Evolutionary conservation across 352 stramenopile species (phyloP).

Genomic region (Phytophthora agathidicida): DNA sequence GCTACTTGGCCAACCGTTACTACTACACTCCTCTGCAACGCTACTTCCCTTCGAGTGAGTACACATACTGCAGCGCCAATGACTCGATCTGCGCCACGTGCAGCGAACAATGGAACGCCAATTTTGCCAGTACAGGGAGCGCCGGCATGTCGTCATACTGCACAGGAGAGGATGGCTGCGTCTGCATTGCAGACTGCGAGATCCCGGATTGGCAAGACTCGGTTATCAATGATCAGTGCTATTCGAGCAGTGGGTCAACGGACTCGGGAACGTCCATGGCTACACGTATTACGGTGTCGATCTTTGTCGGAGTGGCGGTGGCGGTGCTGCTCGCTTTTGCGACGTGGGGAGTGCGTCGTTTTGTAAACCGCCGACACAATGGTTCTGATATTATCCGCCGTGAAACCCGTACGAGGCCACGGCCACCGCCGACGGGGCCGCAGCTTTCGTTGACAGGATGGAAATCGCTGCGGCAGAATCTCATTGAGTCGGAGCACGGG

Average conservation of each 20-base stretch:
- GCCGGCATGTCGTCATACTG: slow-evolving; percentile 33
- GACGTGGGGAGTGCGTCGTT: slow-evolving; percentile 29
- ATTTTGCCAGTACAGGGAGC: slow-evolving; percentile 32
- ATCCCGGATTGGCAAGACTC: slow-evolving; percentile 25
- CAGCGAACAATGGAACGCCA: slow-evolving; percentile 33
- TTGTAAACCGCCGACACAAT: slow-evolving; percentile 8
- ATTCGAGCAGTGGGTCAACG: slow-evolving; percentile 3
- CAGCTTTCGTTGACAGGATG: slow-evolving; percentile 53
- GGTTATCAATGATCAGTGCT: slow-evolving; percentile 37
- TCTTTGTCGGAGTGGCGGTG: slow-evolving; percentile 30
- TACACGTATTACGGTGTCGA: slow-evolving; percentile 31
- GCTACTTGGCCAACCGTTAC: slow-evolving; percentile 40
- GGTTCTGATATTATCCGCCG: slow-evolving; percentile 6
- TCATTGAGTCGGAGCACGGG: slow-evolving; percentile 52
- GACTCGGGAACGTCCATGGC: slow-evolving; percentile 21
- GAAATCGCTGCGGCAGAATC: slow-evolving; percentile 61
- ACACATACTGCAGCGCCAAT: slow-evolving; percentile 45
- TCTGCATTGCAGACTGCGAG: slow-evolving; percentile 53
- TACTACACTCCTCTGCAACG: slow-evolving; percentile 55
- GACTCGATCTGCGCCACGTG: slow-evolving; percentile 43
- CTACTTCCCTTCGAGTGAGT: slow-evolving; percentile 47
- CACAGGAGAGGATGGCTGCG: slow-evolving; percentile 37
- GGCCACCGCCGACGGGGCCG: slow-evolving; percentile 32
- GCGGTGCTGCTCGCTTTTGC: slow-evolving; percentile 30
- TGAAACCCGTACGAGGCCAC: slow-evolving; percentile 6